Base-by-base conservation (phyloP, 225 moss, liverwort and hornwort genomes). In the Anthoceros angustus region DNA sequence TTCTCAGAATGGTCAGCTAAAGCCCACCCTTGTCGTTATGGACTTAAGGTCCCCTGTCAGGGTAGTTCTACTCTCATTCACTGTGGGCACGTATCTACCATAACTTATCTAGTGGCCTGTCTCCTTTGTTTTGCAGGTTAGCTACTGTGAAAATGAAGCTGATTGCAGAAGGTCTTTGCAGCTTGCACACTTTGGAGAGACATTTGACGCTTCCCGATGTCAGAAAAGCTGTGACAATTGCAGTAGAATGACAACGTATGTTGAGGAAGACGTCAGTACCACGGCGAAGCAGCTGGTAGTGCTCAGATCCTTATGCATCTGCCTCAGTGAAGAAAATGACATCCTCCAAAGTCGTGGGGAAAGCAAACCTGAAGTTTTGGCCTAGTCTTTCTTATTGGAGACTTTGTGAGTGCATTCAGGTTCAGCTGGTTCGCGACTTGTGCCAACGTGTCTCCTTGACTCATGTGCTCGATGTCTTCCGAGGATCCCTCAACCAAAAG, bases 81-180 rank as follows among this genome's bases (percentile, higher is more conserved):
- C 4, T 32, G 32, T 32, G 32, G 4, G 4, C 32, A 32, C 32
- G 32, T 32, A 32, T 32, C 32, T 32, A 32, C 32, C 2, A 4
- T 32, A 32, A 32, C 32, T 1, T 1, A 32, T 32, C 32, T 10
- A 25, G 20, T 26, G 26, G 38, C 39, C 41, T 21, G 21, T 2
- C 42, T 60, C 14, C 39, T 60, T n/a, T n/a, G n/a, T n/a, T 40
- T 42, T 45, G 42, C 77, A 95, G 94, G 86, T 95, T 71, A 77
- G 88, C 11, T 95, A 95, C 73, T 90, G 88, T 73, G 91, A 95
- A 66, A 95, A 95, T 71, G 94, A 95, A 61, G 85, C 88, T 23
- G 94, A 95, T 68, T 95, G 94, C 76, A 86, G 94, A 45, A 80
- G 94, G 70, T 84, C 91, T 63, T 74, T 95, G 75, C 94, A 95